Conservation (phyloP, 371 early-diverging fungal genomes). For the Mucor velutinosus region DNA sequence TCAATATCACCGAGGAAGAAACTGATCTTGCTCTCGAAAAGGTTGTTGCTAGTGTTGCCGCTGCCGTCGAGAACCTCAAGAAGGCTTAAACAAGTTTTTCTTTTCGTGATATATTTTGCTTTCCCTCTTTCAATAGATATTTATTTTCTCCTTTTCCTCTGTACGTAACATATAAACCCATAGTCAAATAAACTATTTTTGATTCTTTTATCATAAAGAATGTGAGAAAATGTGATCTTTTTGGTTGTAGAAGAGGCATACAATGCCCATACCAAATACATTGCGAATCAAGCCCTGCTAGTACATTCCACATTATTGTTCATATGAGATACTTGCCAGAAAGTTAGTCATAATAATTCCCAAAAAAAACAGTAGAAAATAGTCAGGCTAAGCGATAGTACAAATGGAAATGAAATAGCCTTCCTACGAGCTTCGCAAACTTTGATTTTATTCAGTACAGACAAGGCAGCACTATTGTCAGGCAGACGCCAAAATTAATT, state of each 20-base stretch:
- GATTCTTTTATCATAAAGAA: not conserved
- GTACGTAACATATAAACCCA: not conserved
- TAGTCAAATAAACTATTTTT: not conserved
- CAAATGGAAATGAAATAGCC: too few relatives aligned
- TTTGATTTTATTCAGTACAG: too few relatives aligned
- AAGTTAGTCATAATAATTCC: too few relatives aligned
- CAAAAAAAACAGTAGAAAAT: too few relatives aligned
- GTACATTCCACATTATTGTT: too few relatives aligned
- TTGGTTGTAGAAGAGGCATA: not conserved
- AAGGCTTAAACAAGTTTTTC: conserved; percentile 6
- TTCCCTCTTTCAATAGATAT: not conserved
- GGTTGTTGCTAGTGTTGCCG: conserved; percentile 41
- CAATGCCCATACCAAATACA: too few relatives aligned
- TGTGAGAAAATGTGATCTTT: not conserved
- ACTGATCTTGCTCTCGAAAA: conserved; percentile 46
- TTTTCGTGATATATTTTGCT: not conserved
- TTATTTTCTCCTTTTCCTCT: not conserved
- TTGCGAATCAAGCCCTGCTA: too few relatives aligned
- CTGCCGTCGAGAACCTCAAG: conserved; percentile 33
- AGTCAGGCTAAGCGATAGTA: too few relatives aligned
- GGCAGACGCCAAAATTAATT: too few relatives aligned
- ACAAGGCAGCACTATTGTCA: too few relatives aligned
- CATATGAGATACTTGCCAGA: too few relatives aligned
- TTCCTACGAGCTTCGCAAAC: too few relatives aligned
- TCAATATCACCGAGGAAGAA: conserved; percentile 58